Conservation (phyloP, 768 basidiomycete genomes). For the Agaricus sinodeliciosus region DNA sequence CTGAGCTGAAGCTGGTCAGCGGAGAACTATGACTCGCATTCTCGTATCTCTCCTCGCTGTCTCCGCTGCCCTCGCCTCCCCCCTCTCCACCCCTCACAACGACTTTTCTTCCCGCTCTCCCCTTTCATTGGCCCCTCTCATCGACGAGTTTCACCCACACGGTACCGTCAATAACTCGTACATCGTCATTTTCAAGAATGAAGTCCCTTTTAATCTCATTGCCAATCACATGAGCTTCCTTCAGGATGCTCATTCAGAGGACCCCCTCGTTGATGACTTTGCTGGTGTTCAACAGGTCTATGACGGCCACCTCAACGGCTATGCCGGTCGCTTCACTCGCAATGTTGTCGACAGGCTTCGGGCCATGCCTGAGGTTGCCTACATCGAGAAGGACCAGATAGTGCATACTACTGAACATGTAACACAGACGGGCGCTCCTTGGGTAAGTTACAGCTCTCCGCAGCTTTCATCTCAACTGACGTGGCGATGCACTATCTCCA, state of each 20-base stretch:
- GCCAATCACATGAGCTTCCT: slow-evolving; percentile 79
- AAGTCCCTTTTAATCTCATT: slow-evolving; percentile 46
- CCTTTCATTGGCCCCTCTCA: slow-evolving; percentile 54
- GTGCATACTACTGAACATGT: slow-evolving; percentile 60
- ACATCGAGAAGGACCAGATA: slow-evolving; percentile 90
- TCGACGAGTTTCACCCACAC: slow-evolving; percentile 55
- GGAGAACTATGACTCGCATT: slow-evolving; percentile 37
- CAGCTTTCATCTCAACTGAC: slow-evolving; percentile 7
- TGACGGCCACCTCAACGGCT: slow-evolving; percentile 65
- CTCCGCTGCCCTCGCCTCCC: slow-evolving; percentile 32
- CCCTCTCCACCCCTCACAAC: slow-evolving; percentile 42
- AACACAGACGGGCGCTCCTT: slow-evolving; percentile 69
- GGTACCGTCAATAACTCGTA: slow-evolving; percentile 86
- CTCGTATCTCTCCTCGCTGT: slow-evolving; percentile 34
- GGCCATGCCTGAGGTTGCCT: slow-evolving; percentile 82
- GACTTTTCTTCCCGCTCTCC: slow-evolving; percentile 30
- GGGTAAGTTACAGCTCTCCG: slow-evolving; percentile 47
- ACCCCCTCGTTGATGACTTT: slow-evolving; percentile 41
- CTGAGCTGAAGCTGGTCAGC: slow-evolving; percentile 9
- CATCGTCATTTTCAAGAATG: slow-evolving; percentile 84
- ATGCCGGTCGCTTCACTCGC: slow-evolving; percentile 73
- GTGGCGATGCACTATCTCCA: slow-evolving; percentile 1
- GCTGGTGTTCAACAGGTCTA: slow-evolving; percentile 73
- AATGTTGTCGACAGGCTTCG: slow-evolving; percentile 71
- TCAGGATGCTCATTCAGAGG: slow-evolving; percentile 49